Base-by-base conservation (phyloP, 2,329 filamentous ascomycete species). In the Neopestalotiopsis sp. region DNA sequence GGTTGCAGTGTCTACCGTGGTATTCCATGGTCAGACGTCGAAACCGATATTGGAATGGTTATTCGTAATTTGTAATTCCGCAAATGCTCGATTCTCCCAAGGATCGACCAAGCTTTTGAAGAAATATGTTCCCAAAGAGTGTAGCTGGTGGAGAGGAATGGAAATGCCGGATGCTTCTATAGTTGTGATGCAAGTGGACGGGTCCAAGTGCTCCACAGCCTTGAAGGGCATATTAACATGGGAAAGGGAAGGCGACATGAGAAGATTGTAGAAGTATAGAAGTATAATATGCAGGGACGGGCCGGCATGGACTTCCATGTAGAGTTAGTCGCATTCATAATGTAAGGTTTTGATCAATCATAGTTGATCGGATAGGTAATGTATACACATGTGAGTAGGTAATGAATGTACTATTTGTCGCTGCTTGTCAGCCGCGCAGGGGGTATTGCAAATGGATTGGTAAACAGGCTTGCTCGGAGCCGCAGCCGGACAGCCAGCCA, bases 281-380 rank as follows among this genome's bases (percentile, higher is more conserved):
- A 53, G 45, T 53, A 53, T 53, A 38, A 38, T 53, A 14, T 53
- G 45, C 45, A 20, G n/a, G 17, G n/a, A n/a, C n/a, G n/a, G 9
- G 20, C 45, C 45, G 45, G 45, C 45, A 53, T 53, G 45, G 45
- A 53, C 45, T 53, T 53, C 45, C 45, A 53, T 53, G 45, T 24
- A 20, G 4, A 53, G 45, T 53, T 53, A 53, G 45, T 53, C 45
- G 45, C 17, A 53, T 53, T 3, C 45, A 24, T 53, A n/a, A 53
- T 53, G n/a, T 53, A 53, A 53, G 45, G 34, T 20, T 53, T 53
- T 20, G 45, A 53, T 53, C 45, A 53, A 53, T 53, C 45, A 53
- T 53, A 3, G n/a, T n/a, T 9, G n/a, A 53, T 53, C 45, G 58
- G 24, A 30, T 57, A 28, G n/a, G 13, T n/a, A 13, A 61, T 20